Evolutionary conservation across 2,329 filamentous ascomycete species (phyloP), one percentile per base, ranked within the genome.

Genomic region (Penicillium brasilianum): DNA sequence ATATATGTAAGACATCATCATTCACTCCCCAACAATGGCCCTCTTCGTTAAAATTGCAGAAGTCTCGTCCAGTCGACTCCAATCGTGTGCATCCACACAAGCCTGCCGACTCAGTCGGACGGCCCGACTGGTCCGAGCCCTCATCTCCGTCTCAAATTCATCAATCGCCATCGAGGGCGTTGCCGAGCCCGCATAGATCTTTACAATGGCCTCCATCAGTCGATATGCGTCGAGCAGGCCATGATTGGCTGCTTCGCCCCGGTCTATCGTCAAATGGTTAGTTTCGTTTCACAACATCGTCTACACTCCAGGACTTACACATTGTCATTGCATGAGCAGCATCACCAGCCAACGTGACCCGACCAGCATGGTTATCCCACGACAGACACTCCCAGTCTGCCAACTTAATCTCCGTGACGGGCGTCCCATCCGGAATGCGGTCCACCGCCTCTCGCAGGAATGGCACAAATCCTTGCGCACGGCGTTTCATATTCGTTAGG

Each of bases 401-500:
- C 20, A 76, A 51, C 37, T 67, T 73, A 32, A 76, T 69, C 51
- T 71, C 70, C 7, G 66, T 57, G 0, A 74, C 72, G 1, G 63
- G 60, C 1, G 73, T 72, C 2, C 61, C 70, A n/a, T 61, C 59
- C 0, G 73, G 72, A 18, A 76, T 72, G 0, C 54, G 39, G 28
- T 72, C 57, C 0, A 74, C 67, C 1, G 65, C 61, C 3, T 66
- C 49, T 30, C 61, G 59, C n/a, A 76, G 54, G 16, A 69, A 69
- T 0, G 64, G 60, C 0, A 65, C 67, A 48, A 74, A 76, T 10
- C 64, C 66, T 1, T 60, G 49, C 0, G 69, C 63, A 8, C 71
- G 57, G 22, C 64, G 66, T 62, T 79, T 80, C 80, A 83, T 82
- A 59, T 77, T 75, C 25, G 63, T 65, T 18, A 82, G 61, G 3